Evolutionary conservation across 305 asterid species (phyloP).

Genomic region (Solanum hybrid): DNA sequence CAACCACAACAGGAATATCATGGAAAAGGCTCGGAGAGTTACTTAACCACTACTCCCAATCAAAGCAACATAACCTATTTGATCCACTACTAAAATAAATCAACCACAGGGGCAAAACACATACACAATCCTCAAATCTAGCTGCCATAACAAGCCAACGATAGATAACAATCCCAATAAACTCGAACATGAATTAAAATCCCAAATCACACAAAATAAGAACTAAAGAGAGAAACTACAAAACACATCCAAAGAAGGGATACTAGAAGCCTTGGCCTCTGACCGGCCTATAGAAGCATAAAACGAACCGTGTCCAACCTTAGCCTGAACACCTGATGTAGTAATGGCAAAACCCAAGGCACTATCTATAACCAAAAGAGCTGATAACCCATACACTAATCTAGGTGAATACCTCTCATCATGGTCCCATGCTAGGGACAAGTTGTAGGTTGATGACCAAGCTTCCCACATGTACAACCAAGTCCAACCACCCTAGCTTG

Average conservation of each 20-base stretch:
- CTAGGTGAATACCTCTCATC: neutral
- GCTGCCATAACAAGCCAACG: neutral
- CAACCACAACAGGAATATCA: neutral
- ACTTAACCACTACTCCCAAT: neutral
- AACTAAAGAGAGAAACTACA: neutral
- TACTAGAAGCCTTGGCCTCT: neutral
- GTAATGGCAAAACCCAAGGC: neutral
- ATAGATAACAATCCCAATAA: neutral
- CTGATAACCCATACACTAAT: neutral
- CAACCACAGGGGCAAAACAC: too few relatives aligned
- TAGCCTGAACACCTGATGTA: neutral
- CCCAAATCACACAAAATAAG: neutral
- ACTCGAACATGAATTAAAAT: neutral
- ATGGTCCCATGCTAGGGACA: neutral
- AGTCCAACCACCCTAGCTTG: neutral
- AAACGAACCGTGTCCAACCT: neutral
- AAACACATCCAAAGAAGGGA: neutral
- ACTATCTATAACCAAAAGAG: neutral
- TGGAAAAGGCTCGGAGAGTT: neutral
- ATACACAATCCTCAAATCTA: neutral
- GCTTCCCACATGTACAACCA: neutral
- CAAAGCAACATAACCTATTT: too few relatives aligned
- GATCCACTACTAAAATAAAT: too few relatives aligned
- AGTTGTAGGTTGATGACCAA: neutral
- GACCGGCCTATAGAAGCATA: neutral